Evolutionary conservation across 2,329 filamentous ascomycete genomes (phyloP).

Genomic region (Pseudogymnoascus sp.): DNA sequence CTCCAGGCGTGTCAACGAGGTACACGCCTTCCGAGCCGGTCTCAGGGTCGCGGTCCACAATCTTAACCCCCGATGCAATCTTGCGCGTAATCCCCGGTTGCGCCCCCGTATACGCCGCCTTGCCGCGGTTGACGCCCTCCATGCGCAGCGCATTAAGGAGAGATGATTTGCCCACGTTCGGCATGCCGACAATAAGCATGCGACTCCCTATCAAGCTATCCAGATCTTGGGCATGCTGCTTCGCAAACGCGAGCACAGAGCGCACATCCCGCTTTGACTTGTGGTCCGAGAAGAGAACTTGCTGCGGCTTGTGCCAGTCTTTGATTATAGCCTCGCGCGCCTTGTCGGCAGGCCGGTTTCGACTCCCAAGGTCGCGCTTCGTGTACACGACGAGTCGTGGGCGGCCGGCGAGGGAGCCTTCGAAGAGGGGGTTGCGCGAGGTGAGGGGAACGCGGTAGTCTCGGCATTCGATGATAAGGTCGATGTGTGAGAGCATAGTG

Average conservation of each 20-base stretch:
- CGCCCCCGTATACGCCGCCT: slow-evolving; percentile 73
- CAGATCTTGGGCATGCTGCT: slow-evolving; percentile 38
- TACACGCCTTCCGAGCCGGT: slow-evolving; percentile 50
- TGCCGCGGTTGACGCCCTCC: slow-evolving; percentile 54
- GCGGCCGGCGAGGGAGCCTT: slow-evolving; percentile 63
- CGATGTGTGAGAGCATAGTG: slow-evolving; percentile 67
- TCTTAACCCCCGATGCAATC: slow-evolving; percentile 73
- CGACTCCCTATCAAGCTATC: slow-evolving; percentile 71
- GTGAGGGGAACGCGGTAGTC: slow-evolving; percentile 87
- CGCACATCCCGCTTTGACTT: slow-evolving; percentile 37
- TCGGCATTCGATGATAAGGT: slow-evolving; percentile 87
- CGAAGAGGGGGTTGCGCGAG: slow-evolving; percentile 83
- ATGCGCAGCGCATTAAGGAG: slow-evolving; percentile 80
- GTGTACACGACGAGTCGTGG: slow-evolving; percentile 83
- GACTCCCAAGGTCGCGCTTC: slow-evolving; percentile 66
- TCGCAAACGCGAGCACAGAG: slow-evolving; percentile 39
- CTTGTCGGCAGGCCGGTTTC: slow-evolving; percentile 31
- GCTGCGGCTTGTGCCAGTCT: slow-evolving; percentile 44
- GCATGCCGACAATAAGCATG: slow-evolving; percentile 89
- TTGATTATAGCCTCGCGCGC: slow-evolving; percentile 43
- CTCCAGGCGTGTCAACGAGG: slow-evolving; percentile 84
- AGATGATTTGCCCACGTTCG: slow-evolving; percentile 92
- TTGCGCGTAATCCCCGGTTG: slow-evolving; percentile 88
- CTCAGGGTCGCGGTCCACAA: slow-evolving; percentile 48
- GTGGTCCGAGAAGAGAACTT: slow-evolving; percentile 45